Evolutionary conservation across 2,329 filamentous ascomycete genomes (phyloP).

Genomic region (Xylariaceae sp.): DNA sequence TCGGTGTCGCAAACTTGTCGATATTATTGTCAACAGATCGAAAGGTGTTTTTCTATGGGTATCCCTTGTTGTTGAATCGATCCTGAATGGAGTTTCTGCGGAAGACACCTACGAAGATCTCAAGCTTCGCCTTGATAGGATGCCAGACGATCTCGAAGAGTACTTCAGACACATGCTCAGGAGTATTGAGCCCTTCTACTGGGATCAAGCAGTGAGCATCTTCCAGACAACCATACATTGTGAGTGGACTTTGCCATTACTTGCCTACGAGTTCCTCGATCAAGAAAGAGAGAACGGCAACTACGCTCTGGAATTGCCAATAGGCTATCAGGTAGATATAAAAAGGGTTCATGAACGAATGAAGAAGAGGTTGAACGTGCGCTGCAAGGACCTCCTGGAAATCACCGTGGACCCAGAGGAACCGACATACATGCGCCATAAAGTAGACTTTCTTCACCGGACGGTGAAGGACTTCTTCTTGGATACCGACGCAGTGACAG

Average conservation of each 20-base stretch:
- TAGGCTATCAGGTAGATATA: no score
- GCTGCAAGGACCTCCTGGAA: no score
- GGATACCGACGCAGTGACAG: no score
- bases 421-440: no score
- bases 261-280: no score
- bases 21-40: constrained; percentile 16
- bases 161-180: constrained; percentile 13
- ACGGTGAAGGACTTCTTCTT: no score
- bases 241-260: not conserved
- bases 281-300: no score
- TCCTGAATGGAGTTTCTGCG: constrained; percentile 16
- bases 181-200: constrained; percentile 3
- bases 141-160: constrained; percentile 10
- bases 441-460: no score
- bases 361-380: no score
- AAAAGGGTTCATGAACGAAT: no score
- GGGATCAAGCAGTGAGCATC: not conserved
- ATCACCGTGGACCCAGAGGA: no score
- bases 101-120: constrained; percentile 5
- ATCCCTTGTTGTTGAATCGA: constrained; percentile 17
- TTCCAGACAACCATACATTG: not conserved
- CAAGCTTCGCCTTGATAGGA: constrained; percentile 3
- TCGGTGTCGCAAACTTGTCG: constrained; percentile 2
- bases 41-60: constrained; percentile 29
- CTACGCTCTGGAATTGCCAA: no score